Base-by-base conservation (phyloP, 352 stramenopile species). In the Globisporangium spiculum region DNA sequence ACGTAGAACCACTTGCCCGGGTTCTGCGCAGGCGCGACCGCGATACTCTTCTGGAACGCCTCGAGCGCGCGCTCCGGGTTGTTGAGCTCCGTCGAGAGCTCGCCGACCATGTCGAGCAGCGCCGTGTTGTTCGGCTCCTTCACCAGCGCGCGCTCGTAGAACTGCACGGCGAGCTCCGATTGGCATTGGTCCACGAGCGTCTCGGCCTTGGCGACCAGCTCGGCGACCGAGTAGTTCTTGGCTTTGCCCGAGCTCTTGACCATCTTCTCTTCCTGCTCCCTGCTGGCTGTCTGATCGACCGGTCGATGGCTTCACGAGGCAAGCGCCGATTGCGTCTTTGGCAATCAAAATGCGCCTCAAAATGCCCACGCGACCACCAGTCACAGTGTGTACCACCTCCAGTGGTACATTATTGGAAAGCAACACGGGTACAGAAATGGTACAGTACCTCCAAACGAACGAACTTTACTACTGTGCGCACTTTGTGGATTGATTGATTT, bases 1-100 rank as follows among this genome's bases (percentile, higher is more conserved):
- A 92, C 71, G 72, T 97, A 96, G 62, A 97, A 86, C 71, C 86
- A 97, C 67, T 96, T 95, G 80, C 74, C 73, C 12, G 88, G 86
- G 69, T 93, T 94, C 65, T 88, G 75, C 27, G 80, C 69, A 12
- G 89, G 89, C 26, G 84, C 86, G 24, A 94, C 26, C 36, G 77
- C 66, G 60, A 91, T 80, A 65, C 83, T 93, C 68, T 90, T 73
- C 67, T 88, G 72, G 75, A 96, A 96, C 22, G 79, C 87, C 27
- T 81, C 69, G 60, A 87, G 65, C 46, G 89, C 89, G 44, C 86
- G 86, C 72, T 93, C 85, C 0, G 86, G 83, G 69, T 94, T 81
- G 76, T 90, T 83, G 62, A 96, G 76, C 68, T 97, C 89, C 59
- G 86, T 94, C 66, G 76, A 81, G 26, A 95, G 80, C 75, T 96